Base-by-base conservation (phyloP, 2,329 filamentous ascomycete species). In the Diplodia corticola region DNA sequence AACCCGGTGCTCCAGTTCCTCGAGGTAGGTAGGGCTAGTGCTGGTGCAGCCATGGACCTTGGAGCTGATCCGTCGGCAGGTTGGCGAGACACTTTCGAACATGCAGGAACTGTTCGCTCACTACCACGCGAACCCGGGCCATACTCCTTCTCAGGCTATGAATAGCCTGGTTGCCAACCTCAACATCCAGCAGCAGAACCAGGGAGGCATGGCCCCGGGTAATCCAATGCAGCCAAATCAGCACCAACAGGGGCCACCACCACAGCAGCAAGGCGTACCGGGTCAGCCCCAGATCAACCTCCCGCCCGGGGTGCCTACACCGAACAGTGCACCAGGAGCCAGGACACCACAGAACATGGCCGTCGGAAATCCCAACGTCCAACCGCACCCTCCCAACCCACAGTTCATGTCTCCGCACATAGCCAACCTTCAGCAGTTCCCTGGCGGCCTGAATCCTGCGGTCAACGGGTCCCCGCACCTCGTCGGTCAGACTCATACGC, bases 51-150 rank as follows among this genome's bases (percentile, higher is more conserved):
- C n/a, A 49, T 44, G 57, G 57, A 61, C 26, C 57, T 49, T 46
- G 15, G 64, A 66, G 69, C 72, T 76, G 66, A 76, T 71, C 46
- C 26, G 55, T 67, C 48, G 57, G 59, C 72, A 89, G 87, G 83
- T 89, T 68, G 85, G 85, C 67, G 88, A 90, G 75, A 88, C 86
- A 33, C 84, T 89, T 74, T 87, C 85, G 64, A 81, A 85, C 69
- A 89, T 90, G 88, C 83, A 83, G 66, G 81, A 83, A 67, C 76
- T 89, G 37, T 87, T 89, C 78, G 80, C 81, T 59, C 86, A 83
- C 69, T 84, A 84, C 26, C 81, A 85, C 66, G 79, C 83, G 57
- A 80, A 86, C 69, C 79, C 80, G 4, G 79, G 82, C 22, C 73
- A 87, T 64, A 81, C 81, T 30, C 84, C 86, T 3, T 78, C 80